phyloP scores from a whole-genome alignment of 2,329 filamentous ascomycete genomes.

The Podosphaera leucotricha region DNA sequence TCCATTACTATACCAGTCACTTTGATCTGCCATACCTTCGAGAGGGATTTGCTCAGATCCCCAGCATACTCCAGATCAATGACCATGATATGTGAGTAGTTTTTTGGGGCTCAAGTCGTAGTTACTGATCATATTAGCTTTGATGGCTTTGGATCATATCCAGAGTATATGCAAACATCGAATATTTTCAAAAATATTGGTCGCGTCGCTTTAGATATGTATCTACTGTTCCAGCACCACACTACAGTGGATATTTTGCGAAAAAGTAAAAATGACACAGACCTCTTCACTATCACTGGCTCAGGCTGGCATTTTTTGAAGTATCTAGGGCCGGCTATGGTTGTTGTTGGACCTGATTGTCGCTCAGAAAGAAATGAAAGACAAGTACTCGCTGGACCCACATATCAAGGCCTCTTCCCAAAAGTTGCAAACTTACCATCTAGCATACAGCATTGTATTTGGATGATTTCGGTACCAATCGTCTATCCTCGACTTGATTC shows the following conservation, averaged over 20 bases:
- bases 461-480: conserved; percentile 81
- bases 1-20: conserved; percentile 96
- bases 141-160: conserved; percentile 90
- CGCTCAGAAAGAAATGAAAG: conserved; percentile 75
- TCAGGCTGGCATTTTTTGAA: conserved; percentile 98
- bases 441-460: conserved; percentile 87
- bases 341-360: conserved; percentile 74
- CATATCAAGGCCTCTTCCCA: conserved; percentile 91
- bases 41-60: conserved; percentile 93
- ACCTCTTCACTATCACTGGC: conserved; percentile 93
- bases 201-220: conserved; percentile 89
- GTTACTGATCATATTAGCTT: conserved; percentile 33
- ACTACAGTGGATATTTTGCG: conserved; percentile 84
- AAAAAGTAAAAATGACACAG: conserved; percentile 65
- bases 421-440: conserved; percentile 79
- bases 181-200: conserved; percentile 98
- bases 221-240: conserved; percentile 93
- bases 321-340: conserved; percentile 75
- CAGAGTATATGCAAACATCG: conserved; percentile 93
- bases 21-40: conserved; percentile 90
- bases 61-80: conserved; percentile 76
- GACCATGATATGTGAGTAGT: conserved; percentile 85
- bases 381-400: conserved; percentile 85
- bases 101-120: neutral
- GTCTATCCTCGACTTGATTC: conserved; percentile 80